Evolutionary conservation across 1,284 basidiomycete genomes (phyloP), one percentile per base, ranked within the genome.

Genomic region (Testicularia cyperi): DNA sequence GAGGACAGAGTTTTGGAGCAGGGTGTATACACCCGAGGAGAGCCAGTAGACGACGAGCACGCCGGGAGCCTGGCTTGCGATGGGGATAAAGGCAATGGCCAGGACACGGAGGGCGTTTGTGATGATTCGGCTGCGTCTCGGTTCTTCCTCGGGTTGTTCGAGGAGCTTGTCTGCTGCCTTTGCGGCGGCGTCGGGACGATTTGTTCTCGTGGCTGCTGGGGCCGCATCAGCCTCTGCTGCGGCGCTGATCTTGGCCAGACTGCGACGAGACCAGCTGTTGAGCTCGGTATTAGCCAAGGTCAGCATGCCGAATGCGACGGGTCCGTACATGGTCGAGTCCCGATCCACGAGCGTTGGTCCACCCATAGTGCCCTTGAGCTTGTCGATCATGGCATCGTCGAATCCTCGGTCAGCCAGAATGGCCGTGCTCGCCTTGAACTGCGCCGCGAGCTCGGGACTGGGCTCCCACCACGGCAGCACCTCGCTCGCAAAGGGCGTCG

Each of bases 41-140:
- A 87, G 80, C 90, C 90, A 92, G 72, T 90, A 92, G 15, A 91
- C 67, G 33, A 86, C 80, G 15, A 92, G 81, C 36, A 86, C 83
- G 88, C 91, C 44, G 36, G 90, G 89, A 16, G 86, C 83, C 72
- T 88, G 78, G 14, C 84, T 81, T n/a, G 86, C 86, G 24, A 90
- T 77, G 18, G 88, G 79, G 39, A 92, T 89, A 48, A 89, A 84
- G 13, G 80, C 80, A 21, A 92, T 80, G 0, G 87, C 85, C 24
- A 85, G 72, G 2, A 81, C 74, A 30, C 88, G 79, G 54, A 91
- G 76, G 2, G 78, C 77, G 6, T 82, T 82, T 64, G 85, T 86
- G 38, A 88, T 78, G 25, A 86, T 77, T 54, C 82, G 82, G 2
- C 44, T 40, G n/a, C 68, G 53, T 22, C 61, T 32, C 4, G 69